Evolutionary conservation across 1,284 basidiomycete genomes (phyloP), one percentile per base, ranked within the genome.

Genomic region (Fistulinella staudtii): DNA sequence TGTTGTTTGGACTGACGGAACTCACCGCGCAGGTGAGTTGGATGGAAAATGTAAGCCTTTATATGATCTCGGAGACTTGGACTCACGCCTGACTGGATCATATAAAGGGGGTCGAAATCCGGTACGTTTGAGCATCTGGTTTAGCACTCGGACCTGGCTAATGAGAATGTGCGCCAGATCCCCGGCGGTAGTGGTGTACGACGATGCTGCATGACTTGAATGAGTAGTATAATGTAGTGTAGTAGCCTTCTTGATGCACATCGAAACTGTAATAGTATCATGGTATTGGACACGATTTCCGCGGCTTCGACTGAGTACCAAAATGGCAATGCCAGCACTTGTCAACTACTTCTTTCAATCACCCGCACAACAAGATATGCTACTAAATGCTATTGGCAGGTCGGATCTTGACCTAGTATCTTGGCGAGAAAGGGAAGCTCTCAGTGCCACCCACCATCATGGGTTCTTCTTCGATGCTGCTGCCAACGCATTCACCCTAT

Each of bases 1-100:
- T 76, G 25, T 50, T 71, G 10, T 71, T 76, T 36, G 75, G 74
- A 5, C 49, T 72, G 35, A 73, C 75, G 0, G 74, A 76, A 51
- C 57, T 75, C 41, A 68, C 65, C 40, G 74, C 74, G 0, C 69
- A 73, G 41, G 50, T 76, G 27, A 57, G 64, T 23, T 75, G 74
- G 71, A 55, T 51, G 36, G 72, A 75, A 29, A 64, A 71, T 42
- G 74, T 72, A 44, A 39, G 63, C 23, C n/a, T 1, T 21, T 17
- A 1, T 8, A 8, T 15, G 0, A 17, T 36, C 3, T n/a, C 3
- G 21, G 28, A 34, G 18, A 22, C 8, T 10, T 17, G 8, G 36
- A 7, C 42, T 53, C 4, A 56, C 15, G 40, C 39, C 13, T 50
- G 36, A 27, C 11, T n/a, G n/a, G 33, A 42, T 29, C 42, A 7